phyloP scores from a whole-genome alignment of 2,329 filamentous ascomycete genomes.

The Trichophyton mentagrophytes region DNA sequence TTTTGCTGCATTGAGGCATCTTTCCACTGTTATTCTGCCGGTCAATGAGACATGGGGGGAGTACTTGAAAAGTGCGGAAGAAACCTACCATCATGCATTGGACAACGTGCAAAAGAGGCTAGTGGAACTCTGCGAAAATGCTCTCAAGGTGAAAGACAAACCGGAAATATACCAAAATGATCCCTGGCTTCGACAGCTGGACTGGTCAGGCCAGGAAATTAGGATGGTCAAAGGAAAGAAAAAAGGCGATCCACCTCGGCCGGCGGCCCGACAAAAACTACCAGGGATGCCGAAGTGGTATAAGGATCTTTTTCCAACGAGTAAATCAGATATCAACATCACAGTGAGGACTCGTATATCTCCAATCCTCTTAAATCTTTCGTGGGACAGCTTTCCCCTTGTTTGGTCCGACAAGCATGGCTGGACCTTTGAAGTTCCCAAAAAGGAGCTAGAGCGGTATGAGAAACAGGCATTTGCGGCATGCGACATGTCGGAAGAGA shows the following conservation, averaged over 20 bases:
- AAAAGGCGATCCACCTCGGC: constrained; percentile 66
- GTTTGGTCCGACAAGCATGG: constrained; percentile 89
- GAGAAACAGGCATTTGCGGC: constrained; percentile 55
- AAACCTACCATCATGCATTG: constrained; percentile 64
- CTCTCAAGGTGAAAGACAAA: constrained; percentile 59
- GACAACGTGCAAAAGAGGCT: constrained; percentile 68
- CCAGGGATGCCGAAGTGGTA: constrained; percentile 95
- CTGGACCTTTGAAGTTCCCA: constrained; percentile 76
- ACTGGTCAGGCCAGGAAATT: constrained; percentile 89
- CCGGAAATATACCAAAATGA: constrained; percentile 60
- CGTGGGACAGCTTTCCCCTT: constrained; percentile 81
- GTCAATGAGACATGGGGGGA: constrained; percentile 77
- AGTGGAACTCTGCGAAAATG: constrained; percentile 59
- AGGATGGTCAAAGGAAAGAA: constrained; percentile 86
- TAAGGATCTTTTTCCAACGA: constrained; percentile 70
- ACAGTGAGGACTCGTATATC: constrained; percentile 81
- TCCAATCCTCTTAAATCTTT: constrained; percentile 66
- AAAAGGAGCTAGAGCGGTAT: constrained; percentile 51
- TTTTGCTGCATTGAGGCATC: constrained; percentile 81
- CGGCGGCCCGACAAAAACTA: constrained; percentile 74
- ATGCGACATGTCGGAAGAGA: constrained; percentile 59
- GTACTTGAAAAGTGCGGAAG: constrained; percentile 74
- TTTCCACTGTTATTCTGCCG: constrained; percentile 87
- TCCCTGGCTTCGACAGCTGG: constrained; percentile 83
- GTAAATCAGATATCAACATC: constrained; percentile 53